Evolutionary conservation across 352 stramenopile genomes (phyloP).

Genomic region (Globisporangium lucens): DNA sequence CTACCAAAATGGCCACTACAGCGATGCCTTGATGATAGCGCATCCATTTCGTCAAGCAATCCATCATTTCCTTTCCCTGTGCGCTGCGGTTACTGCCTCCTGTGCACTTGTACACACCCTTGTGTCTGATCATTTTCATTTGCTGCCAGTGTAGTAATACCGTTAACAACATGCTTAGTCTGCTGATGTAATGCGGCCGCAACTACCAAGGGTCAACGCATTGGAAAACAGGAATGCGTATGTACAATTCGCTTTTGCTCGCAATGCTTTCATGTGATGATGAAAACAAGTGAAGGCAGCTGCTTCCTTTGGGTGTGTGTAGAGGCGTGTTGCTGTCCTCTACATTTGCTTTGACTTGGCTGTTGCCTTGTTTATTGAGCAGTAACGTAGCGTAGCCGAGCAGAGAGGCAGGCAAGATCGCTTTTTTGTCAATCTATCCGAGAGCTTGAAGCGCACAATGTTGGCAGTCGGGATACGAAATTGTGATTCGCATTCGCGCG

Average conservation of each 20-base stretch:
- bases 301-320: neutral
- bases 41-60: neutral
- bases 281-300: neutral
- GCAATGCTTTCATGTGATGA: neutral
- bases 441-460: too few species aligned
- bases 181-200: neutral
- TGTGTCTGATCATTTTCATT: neutral
- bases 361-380: neutral
- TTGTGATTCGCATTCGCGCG: neutral
- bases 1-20: neutral
- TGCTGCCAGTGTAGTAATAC: neutral
- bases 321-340: neutral
- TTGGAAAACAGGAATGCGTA: neutral
- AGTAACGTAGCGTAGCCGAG: neutral
- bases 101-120: neutral
- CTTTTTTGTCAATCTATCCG: too few species aligned
- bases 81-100: neutral
- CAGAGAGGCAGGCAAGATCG: too few species aligned
- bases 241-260: neutral
- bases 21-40: neutral
- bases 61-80: neutral
- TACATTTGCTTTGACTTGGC: neutral
- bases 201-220: too few species aligned
- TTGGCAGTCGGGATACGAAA: neutral
- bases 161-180: neutral